Conservation (phyloP, 1,284 basidiomycete genomes). For the Papiliotrema nemorosa region DNA sequence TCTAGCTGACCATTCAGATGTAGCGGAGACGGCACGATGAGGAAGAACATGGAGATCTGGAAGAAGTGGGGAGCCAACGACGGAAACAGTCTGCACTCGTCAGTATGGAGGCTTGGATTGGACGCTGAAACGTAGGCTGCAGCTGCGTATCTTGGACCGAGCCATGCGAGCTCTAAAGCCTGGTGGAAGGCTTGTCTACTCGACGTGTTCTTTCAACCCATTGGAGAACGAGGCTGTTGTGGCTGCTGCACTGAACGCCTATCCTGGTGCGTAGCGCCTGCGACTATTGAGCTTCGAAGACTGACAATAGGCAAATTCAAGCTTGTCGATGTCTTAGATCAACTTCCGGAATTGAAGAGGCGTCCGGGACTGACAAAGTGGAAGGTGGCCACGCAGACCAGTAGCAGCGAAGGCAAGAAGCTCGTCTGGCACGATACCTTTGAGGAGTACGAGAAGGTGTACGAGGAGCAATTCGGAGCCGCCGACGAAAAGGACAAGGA, state of each 20-base stretch:
- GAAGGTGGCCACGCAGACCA: conserved; percentile 56
- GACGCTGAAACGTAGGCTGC: conserved; percentile 58
- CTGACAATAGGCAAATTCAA: conserved; percentile 60
- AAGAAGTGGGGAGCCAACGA: conserved; percentile 84
- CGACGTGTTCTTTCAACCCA: conserved; percentile 96
- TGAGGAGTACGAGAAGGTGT: conserved; percentile 9
- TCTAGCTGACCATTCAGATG: conserved; percentile 46
- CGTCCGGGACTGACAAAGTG: conserved; percentile 71
- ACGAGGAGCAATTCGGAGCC: conserved; percentile 7
- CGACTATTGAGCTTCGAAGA: not conserved
- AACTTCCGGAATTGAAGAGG: conserved; percentile 69
- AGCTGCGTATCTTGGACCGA: conserved; percentile 85
- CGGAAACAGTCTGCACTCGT: conserved; percentile 87
- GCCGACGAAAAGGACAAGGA: conserved; percentile 32
- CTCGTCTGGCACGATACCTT: conserved; percentile 38
- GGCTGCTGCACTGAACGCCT: conserved; percentile 70
- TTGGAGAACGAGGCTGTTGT: conserved; percentile 97
- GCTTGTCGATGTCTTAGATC: conserved; percentile 72
- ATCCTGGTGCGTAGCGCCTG: conserved; percentile 56
- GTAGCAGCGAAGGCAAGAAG: conserved; percentile 9
- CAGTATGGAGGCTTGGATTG: conserved; percentile 29
- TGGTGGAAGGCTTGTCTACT: conserved; percentile 91
- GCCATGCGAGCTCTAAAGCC: conserved; percentile 86
- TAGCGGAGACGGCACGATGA: conserved; percentile 91
- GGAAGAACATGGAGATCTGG: conserved; percentile 97